Base-by-base conservation (phyloP, 2,329 filamentous ascomycete species). In the Xylariaceae sp. region DNA sequence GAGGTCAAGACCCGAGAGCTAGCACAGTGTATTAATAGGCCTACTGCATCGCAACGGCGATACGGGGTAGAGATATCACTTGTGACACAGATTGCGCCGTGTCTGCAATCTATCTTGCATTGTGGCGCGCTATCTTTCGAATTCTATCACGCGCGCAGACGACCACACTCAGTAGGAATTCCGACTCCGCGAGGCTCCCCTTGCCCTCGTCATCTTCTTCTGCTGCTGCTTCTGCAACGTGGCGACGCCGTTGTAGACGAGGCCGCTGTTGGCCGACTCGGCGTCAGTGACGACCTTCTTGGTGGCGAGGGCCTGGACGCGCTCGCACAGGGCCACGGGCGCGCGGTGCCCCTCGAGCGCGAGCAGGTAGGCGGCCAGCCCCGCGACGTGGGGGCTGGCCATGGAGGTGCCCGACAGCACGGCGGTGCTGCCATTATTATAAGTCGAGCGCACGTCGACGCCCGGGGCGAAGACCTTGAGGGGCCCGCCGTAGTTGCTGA, bases 331-430 rank as follows among this genome's bases (percentile, higher is more conserved):
- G 5, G 47, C 47, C 5, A 42, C 17, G 2, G 50, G 48, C 28
- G 46, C 44, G 4, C 43, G 54, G 2, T 56, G 55, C 5, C 62
- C 67, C 19, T 75, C 57, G 12, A 73, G 64, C 19, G 60, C 60
- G 37, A 75, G 45, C 28, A 68, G 51, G 42, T 67, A 67, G 26
- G 63, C 61, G 19, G 36, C 62, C 11, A 68, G 53, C 5, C 64
- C 64, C 3, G 58, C 51, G 33, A 68, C 50, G 32, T 66, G 62
- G 11, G 64, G 64, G 11, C 50, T 40, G 5, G 63, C 57, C 62
- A 65, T 65, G 11, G 63, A 67, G 3, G 65, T 68, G 28, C 64
- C 65, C 4, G 63, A 58, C 59, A 72, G 36, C 54, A 63, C 44
- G 30, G 40, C 50, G 1, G 32, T 56, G 29, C 60, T 57, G n/a